phyloP scores from a whole-genome alignment of 2,329 filamentous ascomycete species.

The Aspergillus bombycis region DNA sequence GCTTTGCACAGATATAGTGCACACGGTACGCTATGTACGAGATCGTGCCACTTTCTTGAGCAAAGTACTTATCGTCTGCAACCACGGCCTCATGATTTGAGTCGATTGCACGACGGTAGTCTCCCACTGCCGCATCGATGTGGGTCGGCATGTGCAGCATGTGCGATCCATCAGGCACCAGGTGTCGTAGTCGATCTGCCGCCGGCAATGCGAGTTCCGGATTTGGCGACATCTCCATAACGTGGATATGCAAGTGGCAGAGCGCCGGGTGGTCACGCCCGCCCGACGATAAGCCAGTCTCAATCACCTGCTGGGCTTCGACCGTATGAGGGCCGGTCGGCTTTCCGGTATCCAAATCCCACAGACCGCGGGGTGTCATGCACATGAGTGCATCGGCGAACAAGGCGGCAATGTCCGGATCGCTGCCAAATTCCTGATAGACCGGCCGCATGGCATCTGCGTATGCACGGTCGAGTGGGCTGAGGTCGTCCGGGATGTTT shows the following conservation, averaged over 20 bases:
- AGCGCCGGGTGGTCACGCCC: slow-evolving; percentile 65
- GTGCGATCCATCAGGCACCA: slow-evolving; percentile 70
- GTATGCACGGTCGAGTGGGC: slow-evolving; percentile 59
- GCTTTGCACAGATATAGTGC: slow-evolving; percentile 53
- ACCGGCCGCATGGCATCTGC: slow-evolving; percentile 61
- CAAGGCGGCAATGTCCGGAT: slow-evolving; percentile 64
- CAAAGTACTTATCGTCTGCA: slow-evolving; percentile 69
- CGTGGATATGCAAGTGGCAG: slow-evolving; percentile 73
- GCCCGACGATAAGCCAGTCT: slow-evolving; percentile 57
- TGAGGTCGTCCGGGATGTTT: slow-evolving; percentile 51
- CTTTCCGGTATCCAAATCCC: slow-evolving; percentile 60
- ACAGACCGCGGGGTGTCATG: slow-evolving; percentile 64
- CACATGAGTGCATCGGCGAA: slow-evolving; percentile 69
- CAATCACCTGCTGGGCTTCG: slow-evolving; percentile 59
- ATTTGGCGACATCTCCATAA: slow-evolving; percentile 72
- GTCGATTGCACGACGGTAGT: slow-evolving; percentile 67
- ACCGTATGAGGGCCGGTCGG: slow-evolving; percentile 45
- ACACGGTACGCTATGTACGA: slow-evolving; percentile 77
- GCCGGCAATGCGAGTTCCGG: slow-evolving; percentile 65
- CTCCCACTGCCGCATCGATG: slow-evolving; percentile 71
- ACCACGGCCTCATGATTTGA: slow-evolving; percentile 68
- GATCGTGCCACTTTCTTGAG: slow-evolving; percentile 59
- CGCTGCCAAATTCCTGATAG: slow-evolving; percentile 52
- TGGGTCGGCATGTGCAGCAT: slow-evolving; percentile 77
- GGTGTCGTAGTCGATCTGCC: slow-evolving; percentile 64